Evolutionary conservation across 192 early-diverging fungal species (phyloP).

Genomic region (Lobulomyces angularis): DNA sequence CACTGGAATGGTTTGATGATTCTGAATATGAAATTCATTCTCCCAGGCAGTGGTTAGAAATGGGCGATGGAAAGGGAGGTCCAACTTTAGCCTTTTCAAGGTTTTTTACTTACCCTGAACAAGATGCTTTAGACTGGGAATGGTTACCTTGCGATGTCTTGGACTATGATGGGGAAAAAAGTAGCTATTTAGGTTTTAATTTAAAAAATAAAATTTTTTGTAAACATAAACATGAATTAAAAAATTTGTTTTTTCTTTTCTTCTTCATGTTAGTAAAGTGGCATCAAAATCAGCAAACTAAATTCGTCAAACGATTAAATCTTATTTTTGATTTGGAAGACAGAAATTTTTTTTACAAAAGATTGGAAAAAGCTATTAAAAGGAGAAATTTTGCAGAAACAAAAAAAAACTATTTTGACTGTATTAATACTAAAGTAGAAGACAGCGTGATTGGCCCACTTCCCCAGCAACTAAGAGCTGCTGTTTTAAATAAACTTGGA

Average conservation of each 20-base stretch:
- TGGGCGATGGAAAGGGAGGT: constrained; percentile 3
- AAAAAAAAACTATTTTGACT: constrained; percentile 2
- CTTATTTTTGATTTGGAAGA: constrained; percentile 20
- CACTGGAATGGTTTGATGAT: constrained; percentile 15
- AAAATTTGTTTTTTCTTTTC: too few species aligned
- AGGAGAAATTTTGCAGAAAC: constrained; percentile 4
- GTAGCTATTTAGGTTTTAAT: constrained; percentile 22
- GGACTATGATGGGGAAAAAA: constrained; percentile 9
- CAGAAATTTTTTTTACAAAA: constrained; percentile 11
- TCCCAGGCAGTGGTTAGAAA: constrained; percentile 9
- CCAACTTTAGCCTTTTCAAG: constrained; percentile 8
- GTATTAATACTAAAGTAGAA: neutral
- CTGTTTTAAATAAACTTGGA: constrained; percentile 10
- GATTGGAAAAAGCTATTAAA: constrained; percentile 17
- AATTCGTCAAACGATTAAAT: constrained; percentile 17
- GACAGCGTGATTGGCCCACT: constrained; percentile 3
- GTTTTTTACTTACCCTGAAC: constrained; percentile 7
- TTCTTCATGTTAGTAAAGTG: too few species aligned
- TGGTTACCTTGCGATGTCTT: constrained; percentile 13
- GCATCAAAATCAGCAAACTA: too few species aligned
- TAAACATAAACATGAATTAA: constrained; percentile 4
- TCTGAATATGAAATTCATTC: constrained; percentile 14
- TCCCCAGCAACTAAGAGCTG: constrained; percentile 6
- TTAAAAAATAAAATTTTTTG: neutral
- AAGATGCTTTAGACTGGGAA: constrained; percentile 9